Evolutionary conservation across 345 rosid genomes (phyloP), one percentile per base, ranked within the genome.

Genomic region (Triadica sebifera): DNA sequence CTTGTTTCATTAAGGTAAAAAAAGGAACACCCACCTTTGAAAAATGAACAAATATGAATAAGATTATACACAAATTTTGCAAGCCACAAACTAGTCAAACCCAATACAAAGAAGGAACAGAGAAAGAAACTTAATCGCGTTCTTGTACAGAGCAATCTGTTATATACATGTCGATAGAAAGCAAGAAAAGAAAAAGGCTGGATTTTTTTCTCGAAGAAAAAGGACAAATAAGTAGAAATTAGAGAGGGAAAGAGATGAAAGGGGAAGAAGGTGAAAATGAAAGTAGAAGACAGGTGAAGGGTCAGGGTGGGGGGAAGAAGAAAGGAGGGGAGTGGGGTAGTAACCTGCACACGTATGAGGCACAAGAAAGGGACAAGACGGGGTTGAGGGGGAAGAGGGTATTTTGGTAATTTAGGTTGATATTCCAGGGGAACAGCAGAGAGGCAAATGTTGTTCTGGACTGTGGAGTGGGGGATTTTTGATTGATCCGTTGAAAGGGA

Each of bases 321-420:
- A 4, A 10, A 12, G 67, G 63, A 69, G 37, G 50, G 69, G 58
- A 1, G 68, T 74, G 66, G 81, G 61, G 69, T 41, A 49, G 64
- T 22, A 69, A 63, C 58, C 74, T 80, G 74, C 79, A 65, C n/a
- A 65, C 74, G 77, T 8, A 67, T 19, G 74, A 71, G 66, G 77
- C 15, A 56, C 38, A 52, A 46, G 84, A 82, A 52, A 12, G 79
- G 16, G 82, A 84, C 87, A 70, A 62, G 72, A 75, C 79, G 47
- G n/a, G 6, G 16, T 22, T 16, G 16, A 43, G 64, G 16, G 20
- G 20, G 41, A 51, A 0, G 43, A 41, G 65, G 82, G 72, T 45
- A 41, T n/a, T 49, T 65, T 34, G 47, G 80, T 73, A 59, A 59
- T n/a, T 13, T 9, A 41, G 65, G 25, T 2, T 6, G 37, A 34